Percentiles rank a stretch among this genome's conserved stretches.
Conservation (phyloP, 176 grass and related monocot species). For the Canna indica region DNA sequence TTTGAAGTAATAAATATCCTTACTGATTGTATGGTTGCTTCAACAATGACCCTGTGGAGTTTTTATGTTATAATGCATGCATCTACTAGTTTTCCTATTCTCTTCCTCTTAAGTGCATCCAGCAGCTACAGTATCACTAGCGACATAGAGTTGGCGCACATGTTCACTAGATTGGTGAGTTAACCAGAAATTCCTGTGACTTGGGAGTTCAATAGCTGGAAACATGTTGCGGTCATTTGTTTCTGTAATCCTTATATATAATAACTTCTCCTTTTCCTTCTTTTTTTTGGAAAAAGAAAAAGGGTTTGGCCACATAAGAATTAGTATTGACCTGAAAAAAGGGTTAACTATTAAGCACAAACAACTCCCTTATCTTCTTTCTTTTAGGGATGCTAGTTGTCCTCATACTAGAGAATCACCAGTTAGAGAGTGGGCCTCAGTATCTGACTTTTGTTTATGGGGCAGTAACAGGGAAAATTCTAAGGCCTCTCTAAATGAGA, state of each 20-base stretch:
- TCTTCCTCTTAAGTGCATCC: neutral
- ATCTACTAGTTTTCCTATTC: neutral
- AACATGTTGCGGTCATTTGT: too few species aligned
- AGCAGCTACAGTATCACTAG: neutral
- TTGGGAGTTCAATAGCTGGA: too few species aligned
- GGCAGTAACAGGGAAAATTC: neutral
- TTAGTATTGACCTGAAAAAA: too few species aligned
- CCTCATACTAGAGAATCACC: neutral
- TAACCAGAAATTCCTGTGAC: too few species aligned
- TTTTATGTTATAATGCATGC: neutral
- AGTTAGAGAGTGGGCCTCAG: neutral
- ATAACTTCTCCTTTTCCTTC: too few species aligned
- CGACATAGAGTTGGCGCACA: neutral
- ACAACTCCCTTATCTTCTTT: neutral
- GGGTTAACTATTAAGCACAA: too few species aligned
- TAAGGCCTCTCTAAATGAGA: neutral
- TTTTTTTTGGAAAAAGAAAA: neutral
- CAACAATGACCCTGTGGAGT: neutral
- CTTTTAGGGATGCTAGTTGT: neutral
- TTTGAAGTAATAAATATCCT: neutral
- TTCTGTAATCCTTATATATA: too few species aligned
- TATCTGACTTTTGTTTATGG: neutral
- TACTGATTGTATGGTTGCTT: neutral
- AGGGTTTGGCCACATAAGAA: neutral
- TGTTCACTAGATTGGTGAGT: too few species aligned